phyloP scores from a whole-genome alignment of 1,284 basidiomycete genomes.

The Thelephora terrestris region DNA sequence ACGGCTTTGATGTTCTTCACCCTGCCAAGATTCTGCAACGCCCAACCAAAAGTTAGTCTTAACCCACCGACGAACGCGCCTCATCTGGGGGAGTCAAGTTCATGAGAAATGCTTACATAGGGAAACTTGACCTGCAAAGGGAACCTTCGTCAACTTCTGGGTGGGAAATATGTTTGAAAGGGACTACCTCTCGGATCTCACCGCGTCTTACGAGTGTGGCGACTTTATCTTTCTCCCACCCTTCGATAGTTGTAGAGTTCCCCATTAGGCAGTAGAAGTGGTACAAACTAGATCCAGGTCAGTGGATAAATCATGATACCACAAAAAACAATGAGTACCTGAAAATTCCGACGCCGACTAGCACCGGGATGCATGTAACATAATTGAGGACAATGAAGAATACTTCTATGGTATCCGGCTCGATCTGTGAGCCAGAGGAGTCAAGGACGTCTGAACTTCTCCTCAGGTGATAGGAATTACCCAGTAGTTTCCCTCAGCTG shows the following conservation, averaged over 20 bases:
- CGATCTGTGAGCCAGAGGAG: slow-evolving; percentile 37
- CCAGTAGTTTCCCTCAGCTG: slow-evolving; percentile 39
- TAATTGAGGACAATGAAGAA: slow-evolving; percentile 86
- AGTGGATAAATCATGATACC: background rate
- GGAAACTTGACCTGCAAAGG: slow-evolving; percentile 79
- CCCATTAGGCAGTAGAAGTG: slow-evolving; percentile 75
- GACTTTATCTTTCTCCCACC: slow-evolving; percentile 95
- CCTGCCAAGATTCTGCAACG: slow-evolving; percentile 62
- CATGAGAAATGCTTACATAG: slow-evolving; percentile 51
- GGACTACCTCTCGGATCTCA: slow-evolving; percentile 66
- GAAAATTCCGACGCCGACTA: slow-evolving; percentile 80
- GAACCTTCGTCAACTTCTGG: background rate
- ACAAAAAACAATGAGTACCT: slow-evolving; percentile 34
- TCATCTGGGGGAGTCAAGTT: background rate
- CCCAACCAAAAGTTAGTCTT: slow-evolving; percentile 5
- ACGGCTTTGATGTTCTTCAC: slow-evolving; percentile 67
- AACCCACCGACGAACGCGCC: no score
- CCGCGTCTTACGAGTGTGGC: slow-evolving; percentile 79
- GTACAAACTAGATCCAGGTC: slow-evolving; percentile 49
- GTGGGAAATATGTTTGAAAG: slow-evolving; percentile 2
- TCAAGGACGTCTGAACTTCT: background rate
- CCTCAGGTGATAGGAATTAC: slow-evolving; percentile 26
- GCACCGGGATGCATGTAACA: slow-evolving; percentile 75
- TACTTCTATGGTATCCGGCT: slow-evolving; percentile 61
- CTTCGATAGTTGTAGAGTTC: slow-evolving; percentile 94